Base-by-base conservation (phyloP, 192 early-diverging fungal genomes). In the Borealophlyctis nickersoniae region DNA sequence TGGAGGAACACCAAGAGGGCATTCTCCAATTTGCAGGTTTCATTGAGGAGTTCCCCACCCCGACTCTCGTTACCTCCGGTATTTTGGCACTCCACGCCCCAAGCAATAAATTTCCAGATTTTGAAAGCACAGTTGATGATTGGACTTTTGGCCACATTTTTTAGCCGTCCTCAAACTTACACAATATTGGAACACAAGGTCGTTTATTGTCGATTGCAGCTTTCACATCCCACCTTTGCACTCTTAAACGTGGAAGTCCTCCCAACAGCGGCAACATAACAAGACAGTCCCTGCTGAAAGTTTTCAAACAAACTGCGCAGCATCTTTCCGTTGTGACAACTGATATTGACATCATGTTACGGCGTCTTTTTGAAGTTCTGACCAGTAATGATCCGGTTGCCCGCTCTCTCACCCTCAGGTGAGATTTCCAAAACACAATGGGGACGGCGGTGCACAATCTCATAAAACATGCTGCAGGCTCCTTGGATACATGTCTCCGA, bases 381-480 rank as follows among this genome's bases (percentile, higher is more conserved):
- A 69, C 67, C 5, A 69, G 67, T 32, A 69, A 69, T 45, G 67
- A 69, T 49, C 52, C 60, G 35, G 45, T 62, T 3, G 67, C 67
- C 4, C 26, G 60, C 14, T 53, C 60, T 3, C 16, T 69, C 35
- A 69, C 67, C 2, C 55, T 69, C 13, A 53, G 67, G 67, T 63
- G 51, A 2, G 52, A 24, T 22, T 19, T 1, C 16, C 13, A 28
- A 19, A 36, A n/a, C 22, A 36, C 57, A 19, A 28, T 1, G 0
- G 0, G 11, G n/a, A 35, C 57, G 14, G 16, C 31, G 32, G 23
- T n/a, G 0, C 11, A 52, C 35, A 24, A 22, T 5, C 26, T 4
- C 26, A 7, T 24, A 24, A 5, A 24, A 27, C 24, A 9, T 16
- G 7, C 52, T 7, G 27, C 52, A 67, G 66, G 33, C 5, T 60